A percentile compares a stretch with the other conserved stretches of the same genome.
These are phyloP conservation scores for Allium sativum DNA, from an alignment of 106 monocot species.

Conservation along the genomic window DNA sequence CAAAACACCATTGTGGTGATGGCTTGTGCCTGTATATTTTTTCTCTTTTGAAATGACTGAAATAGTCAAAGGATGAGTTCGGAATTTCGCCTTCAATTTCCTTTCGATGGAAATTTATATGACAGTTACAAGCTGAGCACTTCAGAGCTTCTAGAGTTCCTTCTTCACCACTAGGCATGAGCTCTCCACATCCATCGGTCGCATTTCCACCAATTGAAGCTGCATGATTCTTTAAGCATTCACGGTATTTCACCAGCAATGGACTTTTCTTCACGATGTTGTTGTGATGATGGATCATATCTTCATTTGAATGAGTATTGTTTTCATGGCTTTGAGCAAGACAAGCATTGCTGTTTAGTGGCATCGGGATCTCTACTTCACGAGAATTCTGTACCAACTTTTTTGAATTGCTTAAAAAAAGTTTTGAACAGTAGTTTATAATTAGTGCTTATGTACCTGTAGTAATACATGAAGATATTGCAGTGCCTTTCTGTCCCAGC, in stretches of 20 bases:
- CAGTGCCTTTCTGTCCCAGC: slow-evolving; percentile 30
- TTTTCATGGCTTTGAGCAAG: not conserved
- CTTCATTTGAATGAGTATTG: not conserved
- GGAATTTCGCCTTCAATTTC: slow-evolving; percentile 49
- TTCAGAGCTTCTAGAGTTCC: slow-evolving; percentile 67
- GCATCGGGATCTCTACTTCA: slow-evolving; percentile 46
- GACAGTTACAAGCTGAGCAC: slow-evolving; percentile 81
- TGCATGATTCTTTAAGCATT: slow-evolving; percentile 91
- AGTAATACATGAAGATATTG: slow-evolving; percentile 31
- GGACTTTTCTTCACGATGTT: not conserved
- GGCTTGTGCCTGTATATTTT: slow-evolving; percentile 9
- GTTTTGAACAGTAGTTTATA: no score
- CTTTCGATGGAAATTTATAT: slow-evolving; percentile 85
- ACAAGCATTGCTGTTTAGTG: slow-evolving; percentile 22
- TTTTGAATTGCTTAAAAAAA: no score
- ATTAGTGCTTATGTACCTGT: no score
- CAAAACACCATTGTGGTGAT: slow-evolving; percentile 11
- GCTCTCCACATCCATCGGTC: slow-evolving; percentile 84
- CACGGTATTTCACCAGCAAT: slow-evolving; percentile 40
- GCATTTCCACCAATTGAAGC: slow-evolving; percentile 79
- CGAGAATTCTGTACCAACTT: not conserved
- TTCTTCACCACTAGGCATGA: slow-evolving; percentile 88
- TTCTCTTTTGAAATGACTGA: slow-evolving; percentile 7
- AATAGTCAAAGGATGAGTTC: not conserved
- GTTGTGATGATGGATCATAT: not conserved